Base-by-base conservation (phyloP, 2,329 filamentous ascomycete genomes). In the Sclerotinia spermophila region DNA sequence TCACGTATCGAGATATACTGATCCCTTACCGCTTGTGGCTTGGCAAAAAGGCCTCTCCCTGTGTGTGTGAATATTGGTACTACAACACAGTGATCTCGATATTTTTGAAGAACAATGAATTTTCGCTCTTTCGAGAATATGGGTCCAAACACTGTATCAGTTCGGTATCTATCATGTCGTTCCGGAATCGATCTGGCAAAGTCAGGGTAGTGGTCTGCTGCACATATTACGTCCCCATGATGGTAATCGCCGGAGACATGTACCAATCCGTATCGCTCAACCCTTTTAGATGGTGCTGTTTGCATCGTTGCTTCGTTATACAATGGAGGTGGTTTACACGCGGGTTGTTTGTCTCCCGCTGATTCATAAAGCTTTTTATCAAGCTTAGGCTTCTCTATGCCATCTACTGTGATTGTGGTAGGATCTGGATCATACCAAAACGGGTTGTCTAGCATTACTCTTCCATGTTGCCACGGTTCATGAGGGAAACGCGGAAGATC, bases 1-100 rank as follows among this genome's bases (percentile, higher is more conserved):
- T 60, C 58, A 1, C 38, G 24, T 42, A 60, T 17, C 42, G 58
- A 60, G 3, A 60, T 60, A 30, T 42, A 60, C 7, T 60, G n/a
- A 8, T 60, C 35, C 27, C 38, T 42, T 30, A 42, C 35, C 35
- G 35, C 35, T 6, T 1, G 58, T 30, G 58, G 58, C 38, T 42
- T 60, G 38, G 27, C 21, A 27, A 15, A 7, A 40, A 68, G 53
- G 5, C 66, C 66, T n/a, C 19, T 33, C 13, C 53, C 53, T 19
- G 27, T n/a, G n/a, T 45, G 27, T 17, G 66, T 68, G 40, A 45
- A 68, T 30, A 68, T 68, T 5, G 66, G 53, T 33, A 58, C 21
- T 6, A 55, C n/a, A 11, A 68, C 21, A 33, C 35, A 40, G 24
- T 53, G 30, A 4, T 69, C 55, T 24, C 24, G 44, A 8, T n/a